Percentiles rank a stretch among this genome's conserved stretches.
These are phyloP conservation scores for Podaxis carcinomalis DNA, from an alignment of 768 basidiomycete genomes.

Conservation along the genomic window DNA sequence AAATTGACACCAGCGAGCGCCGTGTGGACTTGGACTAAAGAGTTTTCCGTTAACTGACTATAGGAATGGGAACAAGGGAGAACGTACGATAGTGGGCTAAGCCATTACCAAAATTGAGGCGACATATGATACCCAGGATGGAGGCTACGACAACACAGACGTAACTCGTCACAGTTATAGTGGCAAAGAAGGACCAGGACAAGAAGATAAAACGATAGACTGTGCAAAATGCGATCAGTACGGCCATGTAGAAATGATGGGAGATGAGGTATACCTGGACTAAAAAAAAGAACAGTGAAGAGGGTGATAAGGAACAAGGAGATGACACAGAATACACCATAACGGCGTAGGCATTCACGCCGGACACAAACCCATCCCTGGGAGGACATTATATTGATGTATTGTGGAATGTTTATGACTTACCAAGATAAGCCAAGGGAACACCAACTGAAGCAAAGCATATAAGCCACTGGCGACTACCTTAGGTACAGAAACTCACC, in stretches of 20 bases:
- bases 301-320: constrained; percentile 33
- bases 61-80: background rate
- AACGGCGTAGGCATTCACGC: constrained; percentile 35
- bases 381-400: background rate
- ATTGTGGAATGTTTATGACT: constrained; percentile 11
- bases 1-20: constrained; percentile 3
- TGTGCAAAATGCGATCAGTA: constrained; percentile 14
- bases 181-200: constrained; percentile 46
- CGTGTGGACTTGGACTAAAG: background rate
- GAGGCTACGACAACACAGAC: constrained; percentile 35
- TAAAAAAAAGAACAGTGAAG: constrained; percentile 39
- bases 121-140: constrained; percentile 43
- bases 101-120: constrained; percentile 51
- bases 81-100: constrained; percentile 43
- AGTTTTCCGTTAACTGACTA: background rate
- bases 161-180: constrained; percentile 39
- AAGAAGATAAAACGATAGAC: constrained; percentile 40
- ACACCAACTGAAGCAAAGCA: constrained; percentile 25
- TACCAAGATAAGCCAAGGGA: constrained; percentile 47
- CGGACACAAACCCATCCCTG: constrained; percentile 50
- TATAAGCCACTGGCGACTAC: background rate
- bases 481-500: constrained; percentile 24
- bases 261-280: constrained; percentile 29
- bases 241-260: background rate
- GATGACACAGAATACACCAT: constrained; percentile 34